Conservation (phyloP, 495 filamentous ascomycete genomes). For the Neurospora tetraspora region DNA sequence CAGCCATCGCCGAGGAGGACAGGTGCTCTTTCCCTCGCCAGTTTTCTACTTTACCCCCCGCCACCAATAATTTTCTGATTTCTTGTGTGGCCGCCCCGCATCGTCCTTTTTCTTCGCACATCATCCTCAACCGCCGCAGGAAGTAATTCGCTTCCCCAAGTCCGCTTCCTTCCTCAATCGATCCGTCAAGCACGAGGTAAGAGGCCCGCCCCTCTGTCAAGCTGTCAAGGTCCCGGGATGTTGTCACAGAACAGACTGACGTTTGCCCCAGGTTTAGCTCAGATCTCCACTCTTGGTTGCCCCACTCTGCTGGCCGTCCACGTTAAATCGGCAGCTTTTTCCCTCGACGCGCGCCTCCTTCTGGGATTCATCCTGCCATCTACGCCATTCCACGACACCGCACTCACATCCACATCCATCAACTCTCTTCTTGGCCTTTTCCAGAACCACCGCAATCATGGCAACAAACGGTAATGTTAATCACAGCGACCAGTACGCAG, state of each 20-base stretch:
- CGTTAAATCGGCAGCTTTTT: not conserved
- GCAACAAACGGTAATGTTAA: slow-evolving; percentile 37
- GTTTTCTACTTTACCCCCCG: not conserved
- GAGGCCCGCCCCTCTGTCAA: not conserved
- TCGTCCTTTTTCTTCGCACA: not conserved
- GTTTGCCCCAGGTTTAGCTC: not conserved
- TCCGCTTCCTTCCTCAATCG: not conserved
- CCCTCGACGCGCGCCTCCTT: slow-evolving; percentile 9
- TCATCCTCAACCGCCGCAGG: not conserved
- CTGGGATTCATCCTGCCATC: slow-evolving; percentile 1
- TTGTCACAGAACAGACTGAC: not conserved
- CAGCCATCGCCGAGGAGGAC: not conserved
- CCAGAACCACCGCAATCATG: slow-evolving; percentile 26
- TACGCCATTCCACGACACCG: slow-evolving; percentile 7
- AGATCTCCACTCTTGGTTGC: not conserved
- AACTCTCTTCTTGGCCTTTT: not conserved
- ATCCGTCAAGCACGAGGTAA: not conserved
- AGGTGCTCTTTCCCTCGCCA: not conserved
- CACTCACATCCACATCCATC: slow-evolving; percentile 1
- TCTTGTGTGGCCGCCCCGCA: not conserved
- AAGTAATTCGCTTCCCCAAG: not conserved
- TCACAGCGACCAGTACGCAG: slow-evolving; percentile 28
- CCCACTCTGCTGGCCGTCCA: not conserved
- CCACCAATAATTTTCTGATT: not conserved
- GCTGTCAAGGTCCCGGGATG: not conserved